Conservation (phyloP, 1,139 yeast species). For the Sugiyamaella castrensis region DNA sequence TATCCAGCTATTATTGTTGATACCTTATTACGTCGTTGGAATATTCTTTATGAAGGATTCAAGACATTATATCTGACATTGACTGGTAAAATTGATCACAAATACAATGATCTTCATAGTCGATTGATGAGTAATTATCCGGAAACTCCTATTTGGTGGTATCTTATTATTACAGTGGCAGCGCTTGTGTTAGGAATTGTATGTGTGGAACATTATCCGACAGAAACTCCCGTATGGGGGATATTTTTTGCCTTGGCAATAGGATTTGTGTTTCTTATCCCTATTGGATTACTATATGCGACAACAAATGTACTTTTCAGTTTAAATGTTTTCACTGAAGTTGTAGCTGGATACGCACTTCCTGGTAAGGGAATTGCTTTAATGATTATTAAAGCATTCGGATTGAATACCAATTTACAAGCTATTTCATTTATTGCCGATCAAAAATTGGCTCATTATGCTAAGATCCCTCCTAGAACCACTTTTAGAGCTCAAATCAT, state of each 20-base stretch:
- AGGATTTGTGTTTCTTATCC: slow-evolving; percentile 52
- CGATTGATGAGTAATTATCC: slow-evolving; percentile 53
- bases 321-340: slow-evolving; percentile 57
- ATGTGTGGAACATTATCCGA: slow-evolving; percentile 45
- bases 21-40: slow-evolving; percentile 31
- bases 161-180: slow-evolving; percentile 45
- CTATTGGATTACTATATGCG: slow-evolving; percentile 48
- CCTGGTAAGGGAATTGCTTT: slow-evolving; percentile 64
- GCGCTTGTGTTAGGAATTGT: slow-evolving; percentile 51
- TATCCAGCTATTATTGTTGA: slow-evolving; percentile 58
- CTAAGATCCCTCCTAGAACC: slow-evolving; percentile 57
- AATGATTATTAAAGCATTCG: slow-evolving; percentile 57
- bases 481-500: slow-evolving; percentile 55
- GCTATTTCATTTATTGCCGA: slow-evolving; percentile 55
- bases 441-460: slow-evolving; percentile 58
- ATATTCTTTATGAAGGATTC: slow-evolving; percentile 27
- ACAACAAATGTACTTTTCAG: slow-evolving; percentile 55
- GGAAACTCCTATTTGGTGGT: slow-evolving; percentile 67
- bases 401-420: slow-evolving; percentile 57
- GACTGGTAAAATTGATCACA: slow-evolving; percentile 7
- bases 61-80: slow-evolving; percentile 10
- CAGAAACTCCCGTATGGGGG: slow-evolving; percentile 51
- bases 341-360: slow-evolving; percentile 59
- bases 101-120: slow-evolving; percentile 52
- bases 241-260: slow-evolving; percentile 56